Evolutionary conservation across 2,329 filamentous ascomycete species (phyloP).

Genomic region (Arthrobotrys entomopaga): DNA sequence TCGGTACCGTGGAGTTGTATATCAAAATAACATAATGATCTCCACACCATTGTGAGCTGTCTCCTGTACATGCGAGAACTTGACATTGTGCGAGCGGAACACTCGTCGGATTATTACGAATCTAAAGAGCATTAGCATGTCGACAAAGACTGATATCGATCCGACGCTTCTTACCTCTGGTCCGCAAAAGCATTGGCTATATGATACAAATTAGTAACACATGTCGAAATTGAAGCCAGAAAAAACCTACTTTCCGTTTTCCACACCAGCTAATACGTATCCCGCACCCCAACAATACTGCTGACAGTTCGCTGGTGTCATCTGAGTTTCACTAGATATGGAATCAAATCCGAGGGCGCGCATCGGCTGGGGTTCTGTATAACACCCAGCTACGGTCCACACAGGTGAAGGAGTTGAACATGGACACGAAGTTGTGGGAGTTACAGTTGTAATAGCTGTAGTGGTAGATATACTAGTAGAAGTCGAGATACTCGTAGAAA

Average conservation of each 20-base stretch:
- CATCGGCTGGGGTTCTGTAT: background rate
- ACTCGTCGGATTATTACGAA: background rate
- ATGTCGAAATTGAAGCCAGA: background rate
- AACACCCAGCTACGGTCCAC: background rate
- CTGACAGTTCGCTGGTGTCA: background rate
- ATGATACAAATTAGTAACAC: background rate
- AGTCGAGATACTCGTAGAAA: background rate
- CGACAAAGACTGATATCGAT: too few species aligned
- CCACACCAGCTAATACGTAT: slow-evolving; percentile 4
- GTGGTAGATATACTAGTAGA: slow-evolving; percentile 6
- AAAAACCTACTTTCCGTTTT: slow-evolving; percentile 5
- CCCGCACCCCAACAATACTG: slow-evolving; percentile 4
- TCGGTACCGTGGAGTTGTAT: background rate
- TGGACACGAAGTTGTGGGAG: background rate
- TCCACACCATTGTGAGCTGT: background rate
- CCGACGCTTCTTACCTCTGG: background rate
- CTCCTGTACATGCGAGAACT: slow-evolving; percentile 2
- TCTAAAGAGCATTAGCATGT: background rate
- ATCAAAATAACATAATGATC: background rate
- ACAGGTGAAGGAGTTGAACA: background rate
- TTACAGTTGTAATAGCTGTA: background rate
- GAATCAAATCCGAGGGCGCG: slow-evolving; percentile 1
- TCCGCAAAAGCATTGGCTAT: slow-evolving; percentile 8
- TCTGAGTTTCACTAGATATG: background rate
- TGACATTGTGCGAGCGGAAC: background rate